Base-by-base conservation (phyloP, 2,329 filamentous ascomycete genomes). In the Talaromyces sp. region DNA sequence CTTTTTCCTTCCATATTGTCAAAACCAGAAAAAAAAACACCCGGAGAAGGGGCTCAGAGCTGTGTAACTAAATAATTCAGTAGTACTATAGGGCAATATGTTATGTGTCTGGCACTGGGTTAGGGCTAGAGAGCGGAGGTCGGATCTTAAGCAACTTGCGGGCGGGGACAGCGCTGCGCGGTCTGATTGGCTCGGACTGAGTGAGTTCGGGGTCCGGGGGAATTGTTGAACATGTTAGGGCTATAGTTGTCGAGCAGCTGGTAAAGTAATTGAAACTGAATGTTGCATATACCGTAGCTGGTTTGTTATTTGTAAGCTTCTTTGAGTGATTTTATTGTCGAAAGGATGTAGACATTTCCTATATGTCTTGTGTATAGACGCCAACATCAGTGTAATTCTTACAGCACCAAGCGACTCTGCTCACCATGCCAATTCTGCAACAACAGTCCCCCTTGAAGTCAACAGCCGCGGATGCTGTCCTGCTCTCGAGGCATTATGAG, bases 381-480 rank as follows among this genome's bases (percentile, higher is more conserved):
- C 10, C 32, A 33, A 33, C 13, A 33, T 33, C 2, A 13, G 32
- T 33, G 11, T 47, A 1, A 1, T 49, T 9, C 25, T 22, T 27
- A 44, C 17, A 49, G 25, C 42, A 57, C 25, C 22, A 30, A 19
- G 19, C 11, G 47, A 44, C 30, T 3, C 36, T 49, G 28, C 25
- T 55, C 68, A 75, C 73, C 73, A 76, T n/a, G 62, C 68, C 74
- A 75, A 77, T 62, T 78, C 71, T 57, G 77, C 71, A 30, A 78
- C 70, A 2, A 66, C 65, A 13, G 64, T 65, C 28, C 72, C 66
- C 1, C 71, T 63, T 59, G 70, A 69, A 57, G 77, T 70, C 53
- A 78, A 56, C 59, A 78, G 63, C 57, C 72, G 72, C 3, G 75
- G 74, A 0, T 67, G 69, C 57, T 72, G 72, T 2, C 70, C 67